Evolutionary conservation across 2,329 filamentous ascomycete species (phyloP), one percentile per base, ranked within the genome.

Genomic region (Raffaelea albimanens): DNA sequence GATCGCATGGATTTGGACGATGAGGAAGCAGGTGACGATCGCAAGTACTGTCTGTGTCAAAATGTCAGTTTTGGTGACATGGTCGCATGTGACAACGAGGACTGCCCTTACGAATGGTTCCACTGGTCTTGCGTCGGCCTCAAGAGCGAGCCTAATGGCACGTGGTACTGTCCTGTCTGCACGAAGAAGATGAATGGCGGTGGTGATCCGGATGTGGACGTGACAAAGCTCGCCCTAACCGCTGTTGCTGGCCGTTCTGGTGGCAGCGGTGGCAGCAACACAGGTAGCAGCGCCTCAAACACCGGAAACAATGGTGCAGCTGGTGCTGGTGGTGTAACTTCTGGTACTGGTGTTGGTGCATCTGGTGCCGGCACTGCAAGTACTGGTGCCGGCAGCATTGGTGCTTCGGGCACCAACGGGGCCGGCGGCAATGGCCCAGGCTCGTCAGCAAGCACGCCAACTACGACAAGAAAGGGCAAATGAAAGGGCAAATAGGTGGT

Each of bases 31-130:
- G 81, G 80, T 47, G 82, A 83, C 53, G 85, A 89, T 64, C 83
- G 85, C 60, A 86, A 87, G 63, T 93, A 93, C 66, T 93, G 87
- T 66, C 73, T 83, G 25, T 93, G 87, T 63, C 83, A 90, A 62
- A 85, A 85, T 57, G 83, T 90, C 55, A 88, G 84, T 63, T 89
- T 86, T 59, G 87, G 87, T 52, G 84, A 91, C 59, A 93, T 93
- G 87, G 86, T 93, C 53, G 87, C 85, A 25, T 93, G 87, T 67
- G 87, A 93, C 68, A 91, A 91, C 63, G 80, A 85, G 49, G 75
- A 82, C 55, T 93, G 87, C 64, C 80, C 82, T 42, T 86, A 79
- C 59, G 86, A 93, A 67, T 93, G 87, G 87, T 93, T 93, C 63
- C 87, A 93, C 66, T 93, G 86, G 84, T 80, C 71, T 40, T 85